phyloP scores from a whole-genome alignment of 2,329 filamentous ascomycete species.

The Stemphylium lycopersici region DNA sequence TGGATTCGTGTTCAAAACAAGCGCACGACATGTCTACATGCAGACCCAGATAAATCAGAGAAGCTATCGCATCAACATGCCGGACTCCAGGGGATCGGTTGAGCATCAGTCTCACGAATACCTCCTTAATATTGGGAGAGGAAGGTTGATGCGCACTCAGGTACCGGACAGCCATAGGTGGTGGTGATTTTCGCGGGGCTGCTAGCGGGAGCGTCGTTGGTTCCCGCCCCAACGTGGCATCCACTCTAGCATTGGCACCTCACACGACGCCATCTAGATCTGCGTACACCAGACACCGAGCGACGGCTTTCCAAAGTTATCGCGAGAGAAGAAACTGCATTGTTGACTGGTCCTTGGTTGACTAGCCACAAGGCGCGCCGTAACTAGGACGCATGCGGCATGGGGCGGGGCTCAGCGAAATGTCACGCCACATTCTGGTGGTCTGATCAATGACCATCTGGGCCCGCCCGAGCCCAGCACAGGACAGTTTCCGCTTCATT shows the following conservation, averaged over 20 bases:
- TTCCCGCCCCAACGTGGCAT: constrained; percentile 4
- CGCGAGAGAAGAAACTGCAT: not conserved
- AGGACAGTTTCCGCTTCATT: constrained; percentile 12
- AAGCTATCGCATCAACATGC: too few relatives aligned
- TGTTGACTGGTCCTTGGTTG: not conserved
- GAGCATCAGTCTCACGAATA: too few relatives aligned
- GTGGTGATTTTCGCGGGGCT: not conserved
- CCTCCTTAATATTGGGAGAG: too few relatives aligned
- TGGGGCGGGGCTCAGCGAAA: constrained; percentile 22
- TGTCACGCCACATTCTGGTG: constrained; percentile 45
- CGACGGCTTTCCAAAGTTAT: not conserved
- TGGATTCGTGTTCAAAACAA: too few relatives aligned
- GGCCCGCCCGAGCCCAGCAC: constrained; percentile 15
- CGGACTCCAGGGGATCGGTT: too few relatives aligned
- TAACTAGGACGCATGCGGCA: constrained; percentile 14
- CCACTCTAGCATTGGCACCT: not conserved
- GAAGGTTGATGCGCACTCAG: too few relatives aligned
- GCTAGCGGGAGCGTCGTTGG: constrained; percentile 12
- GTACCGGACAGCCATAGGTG: not conserved
- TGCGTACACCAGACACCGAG: not conserved
- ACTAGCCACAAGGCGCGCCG: not conserved
- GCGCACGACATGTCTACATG: too few relatives aligned
- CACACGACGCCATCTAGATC: not conserved
- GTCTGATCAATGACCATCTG: constrained; percentile 33
- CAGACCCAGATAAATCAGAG: too few relatives aligned